phyloP scores from a whole-genome alignment of 768 basidiomycete species.

The Boletus barrowsii region DNA sequence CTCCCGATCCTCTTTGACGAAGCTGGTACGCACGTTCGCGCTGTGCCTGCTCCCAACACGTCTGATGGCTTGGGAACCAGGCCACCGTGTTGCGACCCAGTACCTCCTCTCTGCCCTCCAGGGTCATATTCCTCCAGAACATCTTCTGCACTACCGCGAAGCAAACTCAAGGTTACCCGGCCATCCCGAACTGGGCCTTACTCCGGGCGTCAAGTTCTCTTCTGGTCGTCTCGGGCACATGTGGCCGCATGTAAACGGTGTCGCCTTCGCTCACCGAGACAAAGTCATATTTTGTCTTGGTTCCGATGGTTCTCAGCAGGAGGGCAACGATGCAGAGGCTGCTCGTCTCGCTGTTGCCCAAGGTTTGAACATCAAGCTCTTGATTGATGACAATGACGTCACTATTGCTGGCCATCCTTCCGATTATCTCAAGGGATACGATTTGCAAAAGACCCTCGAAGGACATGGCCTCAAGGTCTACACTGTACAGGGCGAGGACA shows the following conservation, averaged over 20 bases:
- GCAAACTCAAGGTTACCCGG: slow-evolving; percentile 86
- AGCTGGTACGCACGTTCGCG: slow-evolving; percentile 52
- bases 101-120: slow-evolving; percentile 80
- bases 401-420: slow-evolving; percentile 92
- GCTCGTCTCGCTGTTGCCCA: slow-evolving; percentile 85
- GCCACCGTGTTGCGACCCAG: slow-evolving; percentile 88
- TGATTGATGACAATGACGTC: slow-evolving; percentile 90
- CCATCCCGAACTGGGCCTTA: slow-evolving; percentile 85
- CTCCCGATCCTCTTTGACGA: slow-evolving; percentile 76
- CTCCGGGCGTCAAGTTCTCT: slow-evolving; percentile 91
- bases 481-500: slow-evolving; percentile 71
- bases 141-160: slow-evolving; percentile 81
- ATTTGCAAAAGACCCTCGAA: slow-evolving; percentile 64
- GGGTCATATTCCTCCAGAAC: slow-evolving; percentile 66
- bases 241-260: slow-evolving; percentile 86
- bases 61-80: slow-evolving; percentile 34
- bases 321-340: slow-evolving; percentile 89
- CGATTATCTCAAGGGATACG: slow-evolving; percentile 78
- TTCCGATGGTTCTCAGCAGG: slow-evolving; percentile 89
- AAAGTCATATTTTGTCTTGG: slow-evolving; percentile 82
- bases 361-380: slow-evolving; percentile 75
- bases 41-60: not conserved
- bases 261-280: slow-evolving; percentile 74
- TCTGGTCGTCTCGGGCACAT: slow-evolving; percentile 91
- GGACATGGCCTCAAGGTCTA: slow-evolving; percentile 83